Conservation (phyloP, 139 green algal genomes). For the Coccomyxa sp. region DNA sequence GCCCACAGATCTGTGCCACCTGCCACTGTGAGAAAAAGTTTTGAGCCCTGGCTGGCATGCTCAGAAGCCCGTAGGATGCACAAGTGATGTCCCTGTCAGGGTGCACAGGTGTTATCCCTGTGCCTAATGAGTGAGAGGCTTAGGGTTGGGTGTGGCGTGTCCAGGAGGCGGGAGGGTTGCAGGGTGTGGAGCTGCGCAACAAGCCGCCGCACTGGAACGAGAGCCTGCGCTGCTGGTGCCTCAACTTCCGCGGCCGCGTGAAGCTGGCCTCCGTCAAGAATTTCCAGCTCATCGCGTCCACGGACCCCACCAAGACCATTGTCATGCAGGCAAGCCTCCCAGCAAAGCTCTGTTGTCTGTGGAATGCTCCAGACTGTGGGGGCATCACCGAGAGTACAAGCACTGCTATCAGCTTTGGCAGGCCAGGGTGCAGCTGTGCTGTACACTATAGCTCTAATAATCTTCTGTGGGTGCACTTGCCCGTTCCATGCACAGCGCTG, state of each 20-base stretch:
- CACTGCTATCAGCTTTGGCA: not conserved
- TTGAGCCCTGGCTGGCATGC: too few relatives aligned
- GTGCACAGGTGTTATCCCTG: too few relatives aligned
- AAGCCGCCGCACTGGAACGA: slow-evolving; percentile 96
- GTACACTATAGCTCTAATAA: too few relatives aligned
- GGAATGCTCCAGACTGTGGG: too few relatives aligned
- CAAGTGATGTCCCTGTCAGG: too few relatives aligned
- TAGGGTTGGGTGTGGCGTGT: too few relatives aligned
- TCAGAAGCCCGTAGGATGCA: too few relatives aligned
- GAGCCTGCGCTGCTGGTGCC: slow-evolving; percentile 88
- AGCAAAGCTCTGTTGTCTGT: too few relatives aligned
- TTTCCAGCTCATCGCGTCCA: slow-evolving; percentile 82
- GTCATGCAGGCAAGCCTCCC: slow-evolving; percentile 8
- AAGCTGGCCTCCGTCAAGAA: slow-evolving; percentile 98
- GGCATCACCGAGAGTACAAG: too few relatives aligned
- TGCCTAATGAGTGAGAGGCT: too few relatives aligned
- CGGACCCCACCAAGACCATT: slow-evolving; percentile 22
- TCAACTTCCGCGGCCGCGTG: slow-evolving; percentile 99
- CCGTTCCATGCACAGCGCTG: not conserved
- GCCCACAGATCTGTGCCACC: too few relatives aligned
- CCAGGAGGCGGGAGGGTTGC: not conserved
- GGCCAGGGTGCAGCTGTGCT: not conserved
- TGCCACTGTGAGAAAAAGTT: too few relatives aligned
- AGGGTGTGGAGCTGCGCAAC: slow-evolving; percentile 65
- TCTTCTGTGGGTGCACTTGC: not conserved